Evolutionary conservation across 371 early-diverging fungal species (phyloP), one percentile per base, ranked within the genome.

Genomic region (Chytridium lagenaria): DNA sequence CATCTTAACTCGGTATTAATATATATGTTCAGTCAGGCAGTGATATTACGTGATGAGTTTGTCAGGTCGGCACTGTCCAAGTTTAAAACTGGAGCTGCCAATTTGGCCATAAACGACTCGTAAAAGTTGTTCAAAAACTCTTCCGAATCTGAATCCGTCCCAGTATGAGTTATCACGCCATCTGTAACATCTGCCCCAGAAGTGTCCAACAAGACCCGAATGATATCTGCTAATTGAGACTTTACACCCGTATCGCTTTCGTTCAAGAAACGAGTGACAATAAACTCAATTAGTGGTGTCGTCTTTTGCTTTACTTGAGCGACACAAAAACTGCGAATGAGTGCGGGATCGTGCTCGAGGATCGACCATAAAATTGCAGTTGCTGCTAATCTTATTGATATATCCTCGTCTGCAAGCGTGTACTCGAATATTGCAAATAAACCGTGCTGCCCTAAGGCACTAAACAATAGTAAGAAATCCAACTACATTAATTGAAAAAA

Each of bases 61-160:
- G n/a, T n/a, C n/a, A n/a, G n/a, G n/a, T n/a, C n/a, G n/a, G n/a
- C n/a, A n/a, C n/a, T n/a, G 28, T 75, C 69, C 28, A 80, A 63
- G 5, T 51, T 67, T 12, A 67, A 72, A 44, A 95, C 67, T 0
- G 94, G 93, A 23, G 81, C 80, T 19, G 91, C 79, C 40, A 93
- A 80, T 33, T 77, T 81, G 22, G 49, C 72, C 22, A 86, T 80
- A 67, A 90, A 88, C 0, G 83, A 78, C 16, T 87, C 88, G 82
- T 94, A 95, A 79, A 95, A 94, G 40, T 90, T 65, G 15, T 83
- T 77, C 61, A 95, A 77, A 67, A 94, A 94, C 7, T 87, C 86
- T 44, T 94, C 92, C 0, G 85, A 81, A n/a, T 92, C 92, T 3
- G 76, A 59, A 31, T 75, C 71, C 1, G 2, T 23, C 5, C 69